These are phyloP conservation scores for Dipodascus albidus DNA, from an alignment of 805 yeast species.

Conservation along the genomic window DNA sequence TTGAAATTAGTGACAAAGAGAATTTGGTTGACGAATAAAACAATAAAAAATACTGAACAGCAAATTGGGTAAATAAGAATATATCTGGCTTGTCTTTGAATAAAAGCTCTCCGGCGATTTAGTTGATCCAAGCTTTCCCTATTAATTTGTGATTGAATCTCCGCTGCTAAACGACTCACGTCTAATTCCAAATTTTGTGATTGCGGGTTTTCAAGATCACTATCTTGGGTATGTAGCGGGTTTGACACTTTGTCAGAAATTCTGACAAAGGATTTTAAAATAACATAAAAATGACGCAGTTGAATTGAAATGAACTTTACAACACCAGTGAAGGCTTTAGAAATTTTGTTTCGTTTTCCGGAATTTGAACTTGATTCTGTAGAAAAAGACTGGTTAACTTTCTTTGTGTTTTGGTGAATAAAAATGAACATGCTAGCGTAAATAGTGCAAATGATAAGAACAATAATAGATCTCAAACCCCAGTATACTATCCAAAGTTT, in stretches of 20 bases:
- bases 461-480: background rate
- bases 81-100: background rate
- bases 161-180: no score
- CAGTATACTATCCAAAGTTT: background rate
- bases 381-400: background rate
- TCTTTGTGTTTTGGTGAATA: background rate
- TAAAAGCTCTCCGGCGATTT: background rate
- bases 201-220: no score
- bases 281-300: no score
- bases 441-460: background rate
- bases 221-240: no score
- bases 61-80: background rate
- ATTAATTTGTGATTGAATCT: background rate
- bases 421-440: no score
- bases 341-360: background rate
- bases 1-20: background rate
- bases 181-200: no score
- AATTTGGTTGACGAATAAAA: background rate
- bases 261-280: no score
- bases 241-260: no score
- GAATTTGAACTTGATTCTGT: background rate
- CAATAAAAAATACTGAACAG: background rate
- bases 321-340: background rate
- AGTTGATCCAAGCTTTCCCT: background rate
- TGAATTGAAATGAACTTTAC: background rate